Conservation (phyloP, 1,284 basidiomycete genomes). For the Singerocomus inundabilis region DNA sequence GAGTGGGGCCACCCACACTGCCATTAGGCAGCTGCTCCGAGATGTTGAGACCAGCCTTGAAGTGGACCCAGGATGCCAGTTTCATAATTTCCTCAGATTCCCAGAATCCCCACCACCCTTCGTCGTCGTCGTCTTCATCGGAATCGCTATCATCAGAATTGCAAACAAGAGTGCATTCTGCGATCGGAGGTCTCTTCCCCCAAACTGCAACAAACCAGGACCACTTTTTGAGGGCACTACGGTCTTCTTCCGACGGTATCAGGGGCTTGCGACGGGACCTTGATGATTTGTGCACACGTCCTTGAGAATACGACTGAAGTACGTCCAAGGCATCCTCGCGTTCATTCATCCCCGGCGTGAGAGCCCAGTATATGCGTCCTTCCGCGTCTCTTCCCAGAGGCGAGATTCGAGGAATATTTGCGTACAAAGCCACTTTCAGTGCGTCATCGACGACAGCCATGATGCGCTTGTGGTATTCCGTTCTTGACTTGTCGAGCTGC, state of each 20-base stretch:
- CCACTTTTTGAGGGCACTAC: constrained; percentile 54
- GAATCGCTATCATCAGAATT: constrained; percentile 18
- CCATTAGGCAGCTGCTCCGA: constrained; percentile 15
- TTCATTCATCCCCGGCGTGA: constrained; percentile 49
- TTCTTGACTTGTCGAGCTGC: constrained; percentile 28
- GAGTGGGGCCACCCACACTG: neutral
- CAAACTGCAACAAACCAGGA: constrained; percentile 72
- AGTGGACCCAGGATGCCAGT: constrained; percentile 63
- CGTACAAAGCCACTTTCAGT: constrained; percentile 35
- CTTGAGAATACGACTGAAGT: constrained; percentile 33
- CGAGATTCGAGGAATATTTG: constrained; percentile 42
- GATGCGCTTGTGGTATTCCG: constrained; percentile 23
- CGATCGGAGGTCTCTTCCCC: constrained; percentile 50
- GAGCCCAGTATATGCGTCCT: constrained; percentile 53
- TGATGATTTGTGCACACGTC: constrained; percentile 26
- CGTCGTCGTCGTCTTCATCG: constrained; percentile 35
- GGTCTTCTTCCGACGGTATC: constrained; percentile 45
- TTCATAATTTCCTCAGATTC: constrained; percentile 60
- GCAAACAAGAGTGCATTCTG: constrained; percentile 21
- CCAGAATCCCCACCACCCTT: constrained; percentile 73
- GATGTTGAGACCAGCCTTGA: constrained; percentile 45
- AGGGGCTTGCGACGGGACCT: constrained; percentile 41
- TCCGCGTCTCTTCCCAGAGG: constrained; percentile 51
- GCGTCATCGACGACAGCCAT: constrained; percentile 26
- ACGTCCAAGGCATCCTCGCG: constrained; percentile 45